Percentiles rank a stretch among this genome's conserved stretches.
Evolutionary conservation across 495 filamentous ascomycete genomes (phyloP).

Genomic region (Elasticomyces elasticus): DNA sequence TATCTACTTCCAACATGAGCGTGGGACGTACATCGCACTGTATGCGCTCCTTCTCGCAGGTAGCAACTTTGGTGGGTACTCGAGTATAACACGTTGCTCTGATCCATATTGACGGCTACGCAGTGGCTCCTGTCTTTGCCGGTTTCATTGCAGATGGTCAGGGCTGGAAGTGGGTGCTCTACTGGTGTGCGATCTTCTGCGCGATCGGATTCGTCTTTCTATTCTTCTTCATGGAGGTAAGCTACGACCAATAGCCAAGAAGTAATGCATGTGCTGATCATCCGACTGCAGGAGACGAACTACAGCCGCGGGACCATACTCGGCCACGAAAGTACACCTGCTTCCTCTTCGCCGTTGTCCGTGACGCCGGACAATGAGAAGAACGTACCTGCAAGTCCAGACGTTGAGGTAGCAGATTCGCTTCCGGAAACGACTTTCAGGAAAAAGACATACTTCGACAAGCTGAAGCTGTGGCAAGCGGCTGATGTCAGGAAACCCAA

Average conservation of each 20-base stretch:
- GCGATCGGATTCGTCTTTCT: constrained; percentile 47
- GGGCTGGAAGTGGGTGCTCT: constrained; percentile 27
- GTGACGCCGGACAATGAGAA: constrained; percentile 28
- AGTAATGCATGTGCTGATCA: no score
- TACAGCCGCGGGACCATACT: constrained; percentile 32
- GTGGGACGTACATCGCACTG: constrained; percentile 54
- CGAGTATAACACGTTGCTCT: no score
- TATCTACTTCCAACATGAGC: constrained; percentile 57
- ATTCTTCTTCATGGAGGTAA: constrained; percentile 61
- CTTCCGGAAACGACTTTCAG: background rate
- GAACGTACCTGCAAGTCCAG: background rate
- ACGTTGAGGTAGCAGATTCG: background rate
- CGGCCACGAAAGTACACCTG: background rate
- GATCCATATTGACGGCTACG: no score
- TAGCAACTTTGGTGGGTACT: constrained; percentile 55
- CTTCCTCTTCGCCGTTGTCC: background rate
- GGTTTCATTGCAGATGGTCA: constrained; percentile 59
- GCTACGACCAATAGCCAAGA: no score
- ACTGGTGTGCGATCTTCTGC: constrained; percentile 54
- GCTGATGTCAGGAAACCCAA: constrained; percentile 27
- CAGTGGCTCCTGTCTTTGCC: constrained; percentile 54
- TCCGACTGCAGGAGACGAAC: no score
- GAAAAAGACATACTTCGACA: constrained; percentile 43
- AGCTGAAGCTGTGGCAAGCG: constrained; percentile 36
- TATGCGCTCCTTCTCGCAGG: constrained; percentile 55